Conservation (phyloP, 495 filamentous ascomycete genomes). For the Penicillium bovifimosum region DNA sequence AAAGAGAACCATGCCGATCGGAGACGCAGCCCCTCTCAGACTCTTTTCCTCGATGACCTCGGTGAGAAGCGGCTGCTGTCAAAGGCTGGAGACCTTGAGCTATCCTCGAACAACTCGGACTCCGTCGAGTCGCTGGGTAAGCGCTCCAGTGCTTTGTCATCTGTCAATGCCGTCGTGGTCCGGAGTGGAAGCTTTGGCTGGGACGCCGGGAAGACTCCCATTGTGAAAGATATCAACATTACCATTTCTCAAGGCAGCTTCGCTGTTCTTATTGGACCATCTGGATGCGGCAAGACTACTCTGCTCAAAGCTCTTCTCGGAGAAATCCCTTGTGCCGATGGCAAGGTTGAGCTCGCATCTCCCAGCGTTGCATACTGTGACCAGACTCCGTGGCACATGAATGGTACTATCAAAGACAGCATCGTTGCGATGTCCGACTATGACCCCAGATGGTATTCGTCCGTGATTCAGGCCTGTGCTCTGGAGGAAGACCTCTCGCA, state of each 20-base stretch:
- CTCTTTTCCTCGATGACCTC: constrained; percentile 18
- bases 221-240: constrained; percentile 39
- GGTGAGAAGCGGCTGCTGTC: constrained; percentile 22
- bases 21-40: constrained; percentile 16
- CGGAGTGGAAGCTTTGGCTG: constrained; percentile 48
- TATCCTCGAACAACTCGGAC: constrained; percentile 18
- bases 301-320: constrained; percentile 54
- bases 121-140: constrained; percentile 27
- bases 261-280: constrained; percentile 53
- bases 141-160: constrained; percentile 11
- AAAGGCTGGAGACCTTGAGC: constrained; percentile 16
- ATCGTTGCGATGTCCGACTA: constrained; percentile 51
- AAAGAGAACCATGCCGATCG: constrained; percentile 35
- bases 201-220: constrained; percentile 40
- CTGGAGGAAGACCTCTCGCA: constrained; percentile 52
- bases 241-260: constrained; percentile 36
- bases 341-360: constrained; percentile 34
- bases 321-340: constrained; percentile 44
- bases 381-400: constrained; percentile 50
- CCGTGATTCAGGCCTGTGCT: constrained; percentile 60
- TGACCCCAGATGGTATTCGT: constrained; percentile 54
- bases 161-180: constrained; percentile 31
- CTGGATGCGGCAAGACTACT: constrained; percentile 57
- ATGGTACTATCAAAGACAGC: constrained; percentile 53
- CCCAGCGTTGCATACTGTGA: constrained; percentile 48